Evolutionary conservation across 2,329 filamentous ascomycete genomes (phyloP).

Genomic region (Diaporthe sp.): DNA sequence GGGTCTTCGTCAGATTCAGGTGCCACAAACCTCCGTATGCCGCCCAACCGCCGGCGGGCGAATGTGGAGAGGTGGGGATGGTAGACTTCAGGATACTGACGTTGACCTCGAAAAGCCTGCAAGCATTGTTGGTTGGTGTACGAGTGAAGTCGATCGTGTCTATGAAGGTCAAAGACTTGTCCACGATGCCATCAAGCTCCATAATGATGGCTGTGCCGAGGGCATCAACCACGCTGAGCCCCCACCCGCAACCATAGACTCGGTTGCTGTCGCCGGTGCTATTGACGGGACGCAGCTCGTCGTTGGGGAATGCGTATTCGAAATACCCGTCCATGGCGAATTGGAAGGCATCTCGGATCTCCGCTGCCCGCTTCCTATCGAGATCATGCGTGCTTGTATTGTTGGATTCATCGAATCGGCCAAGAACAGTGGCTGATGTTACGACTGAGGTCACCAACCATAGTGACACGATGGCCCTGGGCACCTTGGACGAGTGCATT

Average conservation of each 20-base stretch:
- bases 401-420: neutral
- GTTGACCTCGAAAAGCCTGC: conserved; percentile 34
- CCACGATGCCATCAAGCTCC: conserved; percentile 14
- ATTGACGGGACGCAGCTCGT: conserved; percentile 23
- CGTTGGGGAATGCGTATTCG: conserved; percentile 28
- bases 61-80: neutral
- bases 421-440: neutral
- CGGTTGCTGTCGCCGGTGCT: conserved; percentile 26
- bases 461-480: neutral
- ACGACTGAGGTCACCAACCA: neutral
- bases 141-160: conserved; percentile 28
- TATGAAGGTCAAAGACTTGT: conserved; percentile 3
- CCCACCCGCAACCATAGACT: conserved; percentile 17
- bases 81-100: neutral
- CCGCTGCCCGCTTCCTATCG: neutral
- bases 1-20: neutral
- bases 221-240: conserved; percentile 24
- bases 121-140: conserved; percentile 14
- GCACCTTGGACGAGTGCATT: neutral
- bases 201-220: conserved; percentile 22
- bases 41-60: no score
- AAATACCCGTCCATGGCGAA: conserved; percentile 32
- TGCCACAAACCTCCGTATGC: neutral
- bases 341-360: conserved; percentile 24
- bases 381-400: neutral